Conservation (phyloP, 75 land plant species). For the Pseudotsuga menziesii region DNA sequence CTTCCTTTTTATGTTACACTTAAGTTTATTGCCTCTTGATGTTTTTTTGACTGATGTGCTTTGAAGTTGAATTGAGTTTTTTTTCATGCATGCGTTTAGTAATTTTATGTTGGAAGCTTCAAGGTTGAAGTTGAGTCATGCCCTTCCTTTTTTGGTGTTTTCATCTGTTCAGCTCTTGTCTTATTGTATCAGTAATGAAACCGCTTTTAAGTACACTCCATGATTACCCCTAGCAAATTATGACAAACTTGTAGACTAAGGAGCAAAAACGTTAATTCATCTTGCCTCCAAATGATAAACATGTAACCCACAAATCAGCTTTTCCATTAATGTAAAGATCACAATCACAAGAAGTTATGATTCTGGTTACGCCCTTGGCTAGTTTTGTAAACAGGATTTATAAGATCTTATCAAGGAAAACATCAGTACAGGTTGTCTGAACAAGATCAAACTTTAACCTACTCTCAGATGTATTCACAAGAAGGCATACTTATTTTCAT, state of each 20-base stretch:
- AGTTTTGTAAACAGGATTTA: too few species aligned
- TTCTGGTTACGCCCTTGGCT: too few species aligned
- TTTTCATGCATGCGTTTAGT: background rate
- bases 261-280: background rate
- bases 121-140: background rate
- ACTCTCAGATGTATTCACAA: too few species aligned
- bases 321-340: too few species aligned
- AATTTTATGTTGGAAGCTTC: background rate
- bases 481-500: too few species aligned
- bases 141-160: background rate
- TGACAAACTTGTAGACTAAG: background rate
- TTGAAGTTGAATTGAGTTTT: background rate
- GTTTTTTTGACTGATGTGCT: background rate
- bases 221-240: background rate
- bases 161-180: background rate
- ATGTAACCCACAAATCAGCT: too few species aligned
- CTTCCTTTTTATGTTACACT: background rate
- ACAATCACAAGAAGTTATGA: too few species aligned
- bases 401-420: too few species aligned
- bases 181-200: background rate
- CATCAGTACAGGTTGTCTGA: too few species aligned
- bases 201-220: background rate
- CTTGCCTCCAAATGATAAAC: background rate
- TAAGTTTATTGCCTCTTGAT: background rate
- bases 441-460: too few species aligned